Base-by-base conservation (phyloP, 352 stramenopile species). In the Elongisporangium anandrum region DNA sequence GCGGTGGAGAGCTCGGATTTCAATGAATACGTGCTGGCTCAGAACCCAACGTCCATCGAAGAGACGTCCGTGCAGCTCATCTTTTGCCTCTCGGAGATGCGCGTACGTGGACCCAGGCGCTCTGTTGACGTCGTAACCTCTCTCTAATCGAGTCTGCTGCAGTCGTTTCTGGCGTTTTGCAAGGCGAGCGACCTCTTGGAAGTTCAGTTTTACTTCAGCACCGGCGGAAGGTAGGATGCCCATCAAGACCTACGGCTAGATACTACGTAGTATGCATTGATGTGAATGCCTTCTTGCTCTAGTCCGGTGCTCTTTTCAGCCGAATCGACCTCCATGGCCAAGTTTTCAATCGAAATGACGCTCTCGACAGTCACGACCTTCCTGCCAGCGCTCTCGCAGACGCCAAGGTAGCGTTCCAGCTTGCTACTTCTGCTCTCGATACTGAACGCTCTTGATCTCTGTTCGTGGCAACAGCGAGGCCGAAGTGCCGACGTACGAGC, bases 331-430 rank as follows among this genome's bases (percentile, higher is more conserved):
- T 75, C 81, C 8, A 64, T 81, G 57, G 80, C 82, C 26, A 88
- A 84, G 60, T 83, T 91, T 41, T 71, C 69, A n/a, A 68, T 89
- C 22, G 81, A 95, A 65, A 69, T 93, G 59, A 92, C 81, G n/a
- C 68, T 95, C 13, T 92, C 86, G 16, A 95, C 86, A 0, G 71
- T 92, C 48, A 87, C 81, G n/a, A 89, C 79, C 20, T 90, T 93
- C 62, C 62, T 92, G 2, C 79, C 83, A n/a, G 70, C 68, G 50
- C 64, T 79, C 6, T 89, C 82, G 19, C 82, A 92, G 65, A 61
- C 72, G 1, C 63, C 69, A 29, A 82, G 72, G 75, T 82, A 19
- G n/a, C 19, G 6, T 3, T 23, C 17, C 6, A 34, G 15, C 7
- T 29, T 50, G 22, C 45, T 45, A 20, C 15, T 21, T 26, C 0